Evolutionary conservation across 2,329 filamentous ascomycete species (phyloP).

Genomic region (Verticillium albo-atrum): DNA sequence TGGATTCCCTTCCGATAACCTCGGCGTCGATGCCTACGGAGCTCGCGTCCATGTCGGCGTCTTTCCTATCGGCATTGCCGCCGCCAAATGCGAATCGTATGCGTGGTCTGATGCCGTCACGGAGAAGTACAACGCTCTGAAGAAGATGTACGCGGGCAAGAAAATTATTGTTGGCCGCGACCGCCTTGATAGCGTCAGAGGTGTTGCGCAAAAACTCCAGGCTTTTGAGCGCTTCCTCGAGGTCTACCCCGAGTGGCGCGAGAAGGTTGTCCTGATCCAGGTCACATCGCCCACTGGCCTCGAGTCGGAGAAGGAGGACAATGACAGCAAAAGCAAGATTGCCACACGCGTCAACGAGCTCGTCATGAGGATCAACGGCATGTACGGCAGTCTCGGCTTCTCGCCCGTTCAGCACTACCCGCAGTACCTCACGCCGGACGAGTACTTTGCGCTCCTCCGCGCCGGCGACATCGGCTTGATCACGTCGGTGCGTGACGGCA

Average conservation of each 20-base stretch:
- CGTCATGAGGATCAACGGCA: slow-evolving; percentile 86
- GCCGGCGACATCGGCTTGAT: slow-evolving; percentile 89
- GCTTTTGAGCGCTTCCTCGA: slow-evolving; percentile 92
- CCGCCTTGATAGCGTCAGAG: slow-evolving; percentile 86
- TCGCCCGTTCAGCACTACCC: slow-evolving; percentile 92
- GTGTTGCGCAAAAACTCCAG: slow-evolving; percentile 92
- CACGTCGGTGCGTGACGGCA: slow-evolving; percentile 91
- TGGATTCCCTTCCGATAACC: slow-evolving; percentile 81
- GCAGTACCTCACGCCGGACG: slow-evolving; percentile 82
- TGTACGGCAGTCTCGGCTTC: slow-evolving; percentile 82
- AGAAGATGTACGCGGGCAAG: slow-evolving; percentile 77
- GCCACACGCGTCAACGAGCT: slow-evolving; percentile 86
- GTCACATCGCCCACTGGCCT: slow-evolving; percentile 85
- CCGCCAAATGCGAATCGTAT: slow-evolving; percentile 67
- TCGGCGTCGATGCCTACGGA: slow-evolving; percentile 85
- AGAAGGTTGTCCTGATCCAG: slow-evolving; percentile 89
- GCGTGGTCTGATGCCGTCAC: slow-evolving; percentile 70
- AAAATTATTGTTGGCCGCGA: slow-evolving; percentile 95
- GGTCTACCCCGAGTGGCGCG: slow-evolving; percentile 85
- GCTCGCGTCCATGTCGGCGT: slow-evolving; percentile 86
- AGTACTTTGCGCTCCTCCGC: slow-evolving; percentile 92
- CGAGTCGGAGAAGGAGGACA: slow-evolving; percentile 66
- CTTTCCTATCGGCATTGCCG: slow-evolving; percentile 92
- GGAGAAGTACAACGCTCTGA: slow-evolving; percentile 68
- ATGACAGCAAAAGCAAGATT: slow-evolving; percentile 66